phyloP scores from a whole-genome alignment of 768 basidiomycete species.

The Dioszegia crocea region DNA sequence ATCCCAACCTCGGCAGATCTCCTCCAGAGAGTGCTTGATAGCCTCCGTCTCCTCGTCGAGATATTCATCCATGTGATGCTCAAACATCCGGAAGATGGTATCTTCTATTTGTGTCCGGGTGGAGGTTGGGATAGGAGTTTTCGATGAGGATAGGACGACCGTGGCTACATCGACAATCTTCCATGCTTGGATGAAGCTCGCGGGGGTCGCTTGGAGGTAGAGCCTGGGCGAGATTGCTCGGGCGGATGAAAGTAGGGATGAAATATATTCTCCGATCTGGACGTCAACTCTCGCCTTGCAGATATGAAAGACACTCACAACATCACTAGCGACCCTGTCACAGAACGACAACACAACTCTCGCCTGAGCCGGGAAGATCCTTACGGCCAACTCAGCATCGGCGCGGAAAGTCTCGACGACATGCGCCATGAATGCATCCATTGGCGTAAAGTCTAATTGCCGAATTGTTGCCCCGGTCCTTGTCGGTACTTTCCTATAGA shows the following conservation, averaged over 20 bases:
- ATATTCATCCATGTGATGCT: constrained; percentile 95
- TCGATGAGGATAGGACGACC: constrained; percentile 53
- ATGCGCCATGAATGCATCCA: constrained; percentile 81
- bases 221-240: constrained; percentile 63
- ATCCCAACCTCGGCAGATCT: constrained; percentile 77
- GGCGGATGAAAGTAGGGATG: constrained; percentile 69
- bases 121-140: constrained; percentile 3
- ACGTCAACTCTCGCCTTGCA: background rate
- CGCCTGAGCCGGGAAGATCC: constrained; percentile 77
- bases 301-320: constrained; percentile 50
- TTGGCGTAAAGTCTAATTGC: constrained; percentile 77
- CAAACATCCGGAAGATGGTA: constrained; percentile 85
- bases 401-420: constrained; percentile 63
- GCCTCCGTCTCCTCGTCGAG: constrained; percentile 87
- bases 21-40: constrained; percentile 68
- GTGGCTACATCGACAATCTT: constrained; percentile 74
- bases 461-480: constrained; percentile 45
- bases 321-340: constrained; percentile 77
- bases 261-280: constrained; percentile 82
- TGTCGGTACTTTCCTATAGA: constrained; percentile 39
- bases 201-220: constrained; percentile 83
- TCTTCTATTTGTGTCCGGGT: constrained; percentile 59
- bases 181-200: constrained; percentile 83
- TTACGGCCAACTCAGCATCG: constrained; percentile 73
- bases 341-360: constrained; percentile 75